Conservation (phyloP, 805 yeast species). For the Yamadazyma tumulicola region DNA sequence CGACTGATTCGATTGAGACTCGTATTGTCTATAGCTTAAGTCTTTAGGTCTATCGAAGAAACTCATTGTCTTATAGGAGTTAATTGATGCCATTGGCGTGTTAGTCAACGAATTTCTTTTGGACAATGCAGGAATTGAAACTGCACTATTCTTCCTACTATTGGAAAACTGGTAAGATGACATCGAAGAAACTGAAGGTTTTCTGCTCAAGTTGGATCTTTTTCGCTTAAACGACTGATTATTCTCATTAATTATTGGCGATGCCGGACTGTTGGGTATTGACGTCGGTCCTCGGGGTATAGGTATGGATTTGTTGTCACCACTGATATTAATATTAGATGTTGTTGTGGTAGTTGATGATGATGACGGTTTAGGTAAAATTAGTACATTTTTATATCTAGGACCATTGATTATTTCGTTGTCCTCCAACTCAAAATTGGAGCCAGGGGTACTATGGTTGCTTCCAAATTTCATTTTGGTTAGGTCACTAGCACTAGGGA, state of each 20-base stretch:
- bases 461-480: conserved; percentile 4
- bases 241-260: conserved; percentile 16
- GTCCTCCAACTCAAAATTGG: conserved; percentile 9
- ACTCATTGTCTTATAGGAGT: conserved; percentile 13
- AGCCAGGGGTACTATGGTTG: conserved; percentile 4
- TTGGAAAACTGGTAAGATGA: conserved; percentile 10
- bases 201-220: conserved; percentile 28
- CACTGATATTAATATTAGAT: conserved; percentile 6
- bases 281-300: conserved; percentile 18
- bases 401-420: conserved; percentile 8
- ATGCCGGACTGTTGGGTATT: conserved; percentile 19
- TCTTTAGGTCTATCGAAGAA: conserved; percentile 18
- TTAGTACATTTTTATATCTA: conserved; percentile 36
- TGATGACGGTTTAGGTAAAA: conserved; percentile 37
- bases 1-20: too few species aligned
- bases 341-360: conserved; percentile 15
- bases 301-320: conserved; percentile 25
- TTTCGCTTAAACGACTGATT: conserved; percentile 40
- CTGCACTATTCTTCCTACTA: conserved; percentile 9
- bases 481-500: conserved; percentile 9
- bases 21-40: background rate
- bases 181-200: conserved; percentile 11
- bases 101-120: conserved; percentile 13
- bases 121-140: conserved; percentile 8
- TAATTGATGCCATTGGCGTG: conserved; percentile 4